Conservation (phyloP, 1,284 basidiomycete genomes). For the Sphagnurus paluster region DNA sequence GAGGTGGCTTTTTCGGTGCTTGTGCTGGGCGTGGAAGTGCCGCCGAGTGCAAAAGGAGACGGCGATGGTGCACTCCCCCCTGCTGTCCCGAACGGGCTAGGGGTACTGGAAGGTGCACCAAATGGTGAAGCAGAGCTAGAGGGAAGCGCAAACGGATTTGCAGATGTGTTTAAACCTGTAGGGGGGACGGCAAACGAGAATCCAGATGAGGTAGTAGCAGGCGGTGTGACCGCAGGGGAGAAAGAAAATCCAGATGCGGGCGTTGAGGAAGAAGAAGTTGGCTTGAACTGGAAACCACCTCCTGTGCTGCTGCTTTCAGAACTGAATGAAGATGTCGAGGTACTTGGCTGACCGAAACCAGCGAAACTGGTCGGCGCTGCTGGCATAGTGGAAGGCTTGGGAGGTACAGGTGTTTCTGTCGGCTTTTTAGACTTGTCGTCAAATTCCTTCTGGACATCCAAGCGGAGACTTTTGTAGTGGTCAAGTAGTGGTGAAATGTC, state of each 20-base stretch:
- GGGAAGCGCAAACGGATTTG: conserved; percentile 1
- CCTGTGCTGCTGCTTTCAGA: not conserved
- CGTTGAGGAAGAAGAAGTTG: conserved; percentile 13
- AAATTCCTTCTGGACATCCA: conserved; percentile 58
- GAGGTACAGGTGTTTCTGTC: conserved; percentile 4
- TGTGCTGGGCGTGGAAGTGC: conserved; percentile 2
- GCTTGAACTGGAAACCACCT: conserved; percentile 23
- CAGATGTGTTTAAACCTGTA: conserved; percentile 2
- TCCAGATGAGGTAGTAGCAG: conserved; percentile 13
- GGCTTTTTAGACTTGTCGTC: conserved; percentile 38
- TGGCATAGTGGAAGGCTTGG: conserved; percentile 37
- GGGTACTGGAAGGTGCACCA: not conserved
- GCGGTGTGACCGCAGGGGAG: conserved; percentile 12
- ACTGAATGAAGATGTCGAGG: conserved; percentile 16
- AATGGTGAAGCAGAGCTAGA: conserved; percentile 5
- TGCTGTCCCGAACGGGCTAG: not conserved
- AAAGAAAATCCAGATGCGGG: conserved; percentile 24
- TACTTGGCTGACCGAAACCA: conserved; percentile 22
- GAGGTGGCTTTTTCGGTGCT: not conserved
- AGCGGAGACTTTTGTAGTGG: conserved; percentile 64
- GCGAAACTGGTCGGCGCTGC: conserved; percentile 39
- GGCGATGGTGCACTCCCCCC: conserved; percentile 1
- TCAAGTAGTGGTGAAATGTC: conserved; percentile 64
- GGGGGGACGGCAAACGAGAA: conserved; percentile 12
- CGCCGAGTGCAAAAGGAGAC: conserved; percentile 9